Conservation (phyloP, 495 filamentous ascomycete species). For the Penicillium canariense region DNA sequence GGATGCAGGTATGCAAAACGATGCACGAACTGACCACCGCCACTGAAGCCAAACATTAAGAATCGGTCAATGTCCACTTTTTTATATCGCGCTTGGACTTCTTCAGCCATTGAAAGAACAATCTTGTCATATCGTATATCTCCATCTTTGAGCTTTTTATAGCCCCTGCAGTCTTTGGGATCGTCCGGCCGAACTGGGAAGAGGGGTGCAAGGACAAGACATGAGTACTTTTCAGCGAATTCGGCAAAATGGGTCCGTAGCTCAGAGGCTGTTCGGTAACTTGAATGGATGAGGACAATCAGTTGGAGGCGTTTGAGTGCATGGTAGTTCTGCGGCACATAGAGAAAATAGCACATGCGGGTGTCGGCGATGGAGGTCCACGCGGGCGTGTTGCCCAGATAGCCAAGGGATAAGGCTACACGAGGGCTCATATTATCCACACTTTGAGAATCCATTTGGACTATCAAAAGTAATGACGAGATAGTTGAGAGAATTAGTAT, state of each 20-base stretch:
- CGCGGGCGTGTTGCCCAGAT: constrained; percentile 2
- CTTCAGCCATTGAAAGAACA: constrained; percentile 1
- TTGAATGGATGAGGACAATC: neutral
- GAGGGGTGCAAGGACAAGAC: constrained; percentile 1
- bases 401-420: neutral
- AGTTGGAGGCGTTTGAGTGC: neutral
- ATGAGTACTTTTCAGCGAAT: neutral
- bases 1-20: constrained; percentile 3
- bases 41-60: constrained; percentile 1
- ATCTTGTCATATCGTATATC: neutral
- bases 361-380: neutral
- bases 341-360: constrained; percentile 2
- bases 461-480: no score
- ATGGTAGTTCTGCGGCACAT: neutral
- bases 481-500: no score
- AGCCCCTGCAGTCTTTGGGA: neutral
- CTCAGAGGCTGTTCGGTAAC: constrained; percentile 1
- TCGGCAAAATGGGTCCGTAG: neutral
- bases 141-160: neutral
- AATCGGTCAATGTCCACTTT: neutral
- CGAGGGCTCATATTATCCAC: neutral
- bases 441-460: no score
- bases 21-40: constrained; percentile 5
- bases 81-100: neutral
- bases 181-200: neutral